Base-by-base conservation (phyloP, 306 rosid genomes). In the Canavalia gladiata region DNA sequence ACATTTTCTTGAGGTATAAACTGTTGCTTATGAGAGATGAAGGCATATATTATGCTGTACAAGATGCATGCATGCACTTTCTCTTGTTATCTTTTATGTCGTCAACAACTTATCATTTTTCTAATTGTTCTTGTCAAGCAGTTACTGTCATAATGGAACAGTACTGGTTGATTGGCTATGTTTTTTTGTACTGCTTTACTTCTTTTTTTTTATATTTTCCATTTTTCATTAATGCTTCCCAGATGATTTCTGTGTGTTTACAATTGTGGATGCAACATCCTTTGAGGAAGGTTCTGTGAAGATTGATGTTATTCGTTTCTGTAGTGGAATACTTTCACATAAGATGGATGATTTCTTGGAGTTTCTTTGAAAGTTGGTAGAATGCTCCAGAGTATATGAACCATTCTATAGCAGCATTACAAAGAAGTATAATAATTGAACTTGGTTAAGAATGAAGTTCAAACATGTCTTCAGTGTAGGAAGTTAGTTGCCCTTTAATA, bases 361-460 rank as follows among this genome's bases (percentile, higher is more conserved):
- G 68, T 41, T 80, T 7, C 49, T 84, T 42, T 52, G 5, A 18
- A 34, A 68, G n/a, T 73, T 49, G n/a, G 31, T 28, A 42, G 69
- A 63, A 71, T 56, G 62, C 80, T 50, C 42, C 9, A 30, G 50
- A 39, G 62, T 52, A 29, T 33, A 49, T 43, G 35, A 70, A 63
- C 54, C 31, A 68, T 45, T 59, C 77, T 31, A 75, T 18, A 51
- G 33, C 30, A 9, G 31, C 31, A 49, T 31, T 68, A 49, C 45
- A 56, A 72, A 65, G 49, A 68, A 68, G 2, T 76, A 46, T 47
- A 37, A 64, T 56, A 33, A 37, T 39, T 10, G n/a, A 78, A 55
- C 52, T 72, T 64, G 50, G 58, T 54, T 72, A 55, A 64, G 75
- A 72, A 79, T 39, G 60, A 78, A 74, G 52, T 74, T 43, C 5